Percentiles rank a stretch among this genome's conserved stretches.
Evolutionary conservation across 2,329 filamentous ascomycete species (phyloP).

Genomic region (Thielaviopsis populi): DNA sequence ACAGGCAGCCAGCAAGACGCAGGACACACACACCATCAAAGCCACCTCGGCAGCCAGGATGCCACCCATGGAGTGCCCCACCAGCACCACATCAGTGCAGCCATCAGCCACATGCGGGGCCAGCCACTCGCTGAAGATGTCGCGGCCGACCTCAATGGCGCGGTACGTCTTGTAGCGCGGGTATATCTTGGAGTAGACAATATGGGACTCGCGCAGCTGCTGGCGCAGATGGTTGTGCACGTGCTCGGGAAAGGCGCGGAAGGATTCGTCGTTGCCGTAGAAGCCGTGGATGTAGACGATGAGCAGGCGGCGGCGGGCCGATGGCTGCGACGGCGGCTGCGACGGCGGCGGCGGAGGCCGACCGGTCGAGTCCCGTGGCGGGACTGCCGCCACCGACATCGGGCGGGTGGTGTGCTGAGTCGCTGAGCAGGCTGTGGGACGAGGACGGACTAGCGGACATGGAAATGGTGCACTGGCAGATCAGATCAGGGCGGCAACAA

Average conservation of each 20-base stretch:
- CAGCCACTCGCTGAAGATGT: constrained; percentile 75
- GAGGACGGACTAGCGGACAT: not conserved
- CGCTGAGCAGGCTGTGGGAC: not conserved
- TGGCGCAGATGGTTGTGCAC: constrained; percentile 60
- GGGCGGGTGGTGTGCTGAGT: not conserved
- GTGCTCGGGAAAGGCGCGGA: constrained; percentile 75
- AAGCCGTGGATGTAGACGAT: constrained; percentile 82
- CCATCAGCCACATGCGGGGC: constrained; percentile 55
- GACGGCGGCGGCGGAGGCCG: constrained; percentile 20
- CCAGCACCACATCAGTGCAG: constrained; percentile 60
- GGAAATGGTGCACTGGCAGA: not conserved
- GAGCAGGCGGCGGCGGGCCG: constrained; percentile 43
- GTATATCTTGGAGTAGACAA: constrained; percentile 76
- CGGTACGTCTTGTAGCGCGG: constrained; percentile 65
- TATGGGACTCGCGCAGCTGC: constrained; percentile 54
- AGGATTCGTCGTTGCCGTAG: constrained; percentile 76
- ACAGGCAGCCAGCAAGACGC: not conserved
- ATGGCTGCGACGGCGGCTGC: constrained; percentile 8
- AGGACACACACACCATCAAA: constrained; percentile 35
- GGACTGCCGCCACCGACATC: not conserved
- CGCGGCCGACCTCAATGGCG: constrained; percentile 55
- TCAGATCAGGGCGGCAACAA: not conserved
- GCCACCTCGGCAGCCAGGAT: constrained; percentile 67
- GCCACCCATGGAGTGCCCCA: constrained; percentile 86
- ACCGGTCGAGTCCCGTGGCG: not conserved